Evolutionary conservation across 2,329 filamentous ascomycete genomes (phyloP).

Genomic region (Rhytidhysteron rufulum): DNA sequence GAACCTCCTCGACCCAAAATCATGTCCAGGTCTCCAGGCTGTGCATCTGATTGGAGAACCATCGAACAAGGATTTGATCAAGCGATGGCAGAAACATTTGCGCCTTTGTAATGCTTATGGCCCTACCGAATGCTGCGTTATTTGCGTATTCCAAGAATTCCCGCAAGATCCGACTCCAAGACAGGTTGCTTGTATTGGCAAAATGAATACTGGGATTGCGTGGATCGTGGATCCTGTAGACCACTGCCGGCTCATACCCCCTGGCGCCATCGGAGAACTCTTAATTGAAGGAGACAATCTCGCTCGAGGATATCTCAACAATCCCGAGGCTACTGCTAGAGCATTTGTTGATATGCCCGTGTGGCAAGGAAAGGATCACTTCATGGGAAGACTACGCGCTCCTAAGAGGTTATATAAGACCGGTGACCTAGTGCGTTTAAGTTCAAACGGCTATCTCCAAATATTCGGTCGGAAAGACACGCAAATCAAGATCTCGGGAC

Average conservation of each 20-base stretch:
- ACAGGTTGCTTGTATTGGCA: slow-evolving; percentile 1
- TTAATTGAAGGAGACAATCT: slow-evolving; percentile 52
- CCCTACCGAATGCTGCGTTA: slow-evolving; percentile 6
- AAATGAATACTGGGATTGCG: slow-evolving; percentile 1
- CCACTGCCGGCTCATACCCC: slow-evolving; percentile 10
- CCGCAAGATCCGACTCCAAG: slow-evolving; percentile 9
- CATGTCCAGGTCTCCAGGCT: slow-evolving; percentile 36
- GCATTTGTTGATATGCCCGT: slow-evolving; percentile 14
- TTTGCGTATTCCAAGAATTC: slow-evolving; percentile 5
- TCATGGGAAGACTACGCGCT: slow-evolving; percentile 1
- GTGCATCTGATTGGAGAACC: slow-evolving; percentile 40
- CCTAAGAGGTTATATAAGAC: slow-evolving; percentile 9
- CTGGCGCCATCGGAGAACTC: slow-evolving; percentile 41
- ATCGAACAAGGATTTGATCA: slow-evolving; percentile 2
- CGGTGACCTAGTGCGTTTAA: slow-evolving; percentile 6
- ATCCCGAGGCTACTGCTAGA: slow-evolving; percentile 13
- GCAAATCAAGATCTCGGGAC: slow-evolving; percentile 25
- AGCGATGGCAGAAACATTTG: slow-evolving; percentile 2
- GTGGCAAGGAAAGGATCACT: slow-evolving; percentile 4
- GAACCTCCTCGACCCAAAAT: slow-evolving; percentile 38
- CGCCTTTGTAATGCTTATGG: slow-evolving; percentile 17
- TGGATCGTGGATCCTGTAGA: slow-evolving; percentile 23
- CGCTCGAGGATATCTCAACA: slow-evolving; percentile 10
- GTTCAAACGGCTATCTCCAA: slow-evolving; percentile 4
- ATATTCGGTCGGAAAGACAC: slow-evolving; percentile 8